These are phyloP conservation scores for Spinellus fusiger DNA, from an alignment of 192 early-diverging fungal genomes.

Conservation along the genomic window DNA sequence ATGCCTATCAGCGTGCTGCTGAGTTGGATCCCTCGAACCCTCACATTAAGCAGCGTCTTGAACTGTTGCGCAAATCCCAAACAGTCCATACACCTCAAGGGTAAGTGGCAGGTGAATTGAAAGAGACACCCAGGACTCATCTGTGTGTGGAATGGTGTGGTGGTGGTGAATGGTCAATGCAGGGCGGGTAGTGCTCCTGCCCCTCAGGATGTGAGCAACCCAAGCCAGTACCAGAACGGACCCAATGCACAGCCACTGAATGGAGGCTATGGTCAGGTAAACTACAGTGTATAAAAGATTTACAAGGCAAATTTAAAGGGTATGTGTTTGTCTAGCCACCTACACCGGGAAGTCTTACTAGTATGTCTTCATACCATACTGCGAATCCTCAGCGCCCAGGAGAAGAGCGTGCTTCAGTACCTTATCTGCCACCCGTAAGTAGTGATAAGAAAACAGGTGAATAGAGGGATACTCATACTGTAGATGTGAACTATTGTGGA, in stretches of 20 bases:
- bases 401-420: slow-evolving; percentile 6
- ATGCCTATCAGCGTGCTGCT: slow-evolving; percentile 92
- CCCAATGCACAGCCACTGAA: background rate
- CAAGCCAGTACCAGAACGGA: slow-evolving; percentile 19
- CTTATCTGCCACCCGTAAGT: background rate
- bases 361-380: slow-evolving; percentile 14
- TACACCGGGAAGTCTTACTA: slow-evolving; percentile 9
- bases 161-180: too few relatives aligned
- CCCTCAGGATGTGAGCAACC: slow-evolving; percentile 15
- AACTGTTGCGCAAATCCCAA: slow-evolving; percentile 23
- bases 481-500: background rate
- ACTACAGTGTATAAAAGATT: too few relatives aligned
- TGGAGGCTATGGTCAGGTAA: background rate
- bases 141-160: too few relatives aligned
- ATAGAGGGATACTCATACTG: background rate
- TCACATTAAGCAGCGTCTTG: slow-evolving; percentile 75
- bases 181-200: background rate
- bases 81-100: slow-evolving; percentile 5
- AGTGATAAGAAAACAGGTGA: background rate
- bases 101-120: too few relatives aligned
- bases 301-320: too few relatives aligned
- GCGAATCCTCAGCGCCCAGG: slow-evolving; percentile 1
- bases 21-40: slow-evolving; percentile 90
- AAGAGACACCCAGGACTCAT: too few relatives aligned
- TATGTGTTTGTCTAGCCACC: background rate